Evolutionary conservation across 2,329 filamentous ascomycete genomes (phyloP).

Genomic region (Thyridium curvatum): DNA sequence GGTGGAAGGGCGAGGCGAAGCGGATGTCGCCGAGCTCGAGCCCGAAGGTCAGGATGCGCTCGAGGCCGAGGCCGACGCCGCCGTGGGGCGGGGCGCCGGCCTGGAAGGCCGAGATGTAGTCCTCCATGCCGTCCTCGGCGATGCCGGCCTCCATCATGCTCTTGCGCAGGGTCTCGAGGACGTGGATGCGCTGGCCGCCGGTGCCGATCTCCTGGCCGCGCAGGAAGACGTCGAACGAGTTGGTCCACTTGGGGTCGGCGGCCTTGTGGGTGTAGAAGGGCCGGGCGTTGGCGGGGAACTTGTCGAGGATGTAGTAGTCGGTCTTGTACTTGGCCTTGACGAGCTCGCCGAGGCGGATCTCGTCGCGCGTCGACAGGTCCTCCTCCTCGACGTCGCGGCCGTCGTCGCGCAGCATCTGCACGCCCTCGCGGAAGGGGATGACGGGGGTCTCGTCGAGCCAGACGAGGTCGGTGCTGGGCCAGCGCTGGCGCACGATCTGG

Average conservation of each 20-base stretch:
- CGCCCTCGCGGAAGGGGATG: slow-evolving; percentile 71
- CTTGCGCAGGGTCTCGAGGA: slow-evolving; percentile 64
- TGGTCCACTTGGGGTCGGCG: slow-evolving; percentile 67
- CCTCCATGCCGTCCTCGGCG: slow-evolving; percentile 75
- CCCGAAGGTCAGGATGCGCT: slow-evolving; percentile 81
- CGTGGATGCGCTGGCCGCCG: slow-evolving; percentile 88
- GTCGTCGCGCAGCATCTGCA: slow-evolving; percentile 76
- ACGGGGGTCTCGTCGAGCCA: slow-evolving; percentile 83
- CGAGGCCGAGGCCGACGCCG: slow-evolving; percentile 82
- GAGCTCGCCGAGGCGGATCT: slow-evolving; percentile 77
- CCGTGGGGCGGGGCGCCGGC: slow-evolving; percentile 86
- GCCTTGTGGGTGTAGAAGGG: slow-evolving; percentile 92
- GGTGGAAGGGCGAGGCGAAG: slow-evolving; percentile 78
- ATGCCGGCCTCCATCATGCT: slow-evolving; percentile 74
- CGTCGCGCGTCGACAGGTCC: slow-evolving; percentile 78
- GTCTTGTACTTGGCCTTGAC: slow-evolving; percentile 82
- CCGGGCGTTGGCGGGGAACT: slow-evolving; percentile 77
- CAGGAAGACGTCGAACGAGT: slow-evolving; percentile 93
- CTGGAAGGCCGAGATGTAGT: slow-evolving; percentile 84
- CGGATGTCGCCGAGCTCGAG: slow-evolving; percentile 85
- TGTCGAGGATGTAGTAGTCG: slow-evolving; percentile 92
- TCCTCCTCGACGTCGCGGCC: slow-evolving; percentile 58
- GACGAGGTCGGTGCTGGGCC: slow-evolving; percentile 79
- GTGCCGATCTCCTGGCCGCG: slow-evolving; percentile 90
- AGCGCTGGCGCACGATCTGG: slow-evolving; percentile 73